phyloP scores from a whole-genome alignment of 768 basidiomycete genomes.

The Exsudoporus frostii region DNA sequence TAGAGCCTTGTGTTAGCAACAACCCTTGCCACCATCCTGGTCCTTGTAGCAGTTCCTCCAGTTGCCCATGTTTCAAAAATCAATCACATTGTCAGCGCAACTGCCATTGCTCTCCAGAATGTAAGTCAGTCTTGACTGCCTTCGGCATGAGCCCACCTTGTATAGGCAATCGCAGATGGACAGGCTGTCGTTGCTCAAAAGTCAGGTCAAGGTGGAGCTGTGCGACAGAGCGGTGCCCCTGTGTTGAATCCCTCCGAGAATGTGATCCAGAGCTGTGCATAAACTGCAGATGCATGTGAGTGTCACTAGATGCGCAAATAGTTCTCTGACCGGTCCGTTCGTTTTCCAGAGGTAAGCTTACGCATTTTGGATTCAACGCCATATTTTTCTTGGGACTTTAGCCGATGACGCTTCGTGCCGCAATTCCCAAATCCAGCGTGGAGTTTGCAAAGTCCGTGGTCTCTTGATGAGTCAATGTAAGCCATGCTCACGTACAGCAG shows the following conservation, averaged over 20 bases:
- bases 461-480: neutral
- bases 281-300: constrained; percentile 49
- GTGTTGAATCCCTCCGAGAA: constrained; percentile 48
- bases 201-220: constrained; percentile 28
- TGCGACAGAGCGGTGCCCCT: constrained; percentile 49
- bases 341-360: constrained; percentile 24
- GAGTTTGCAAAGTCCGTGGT: constrained; percentile 40
- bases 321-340: neutral
- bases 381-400: constrained; percentile 8
- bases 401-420: constrained; percentile 38
- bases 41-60: constrained; percentile 41
- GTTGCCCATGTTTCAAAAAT: constrained; percentile 50
- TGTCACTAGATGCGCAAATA: neutral
- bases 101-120: constrained; percentile 52
- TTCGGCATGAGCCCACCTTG: neutral
- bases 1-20: constrained; percentile 31
- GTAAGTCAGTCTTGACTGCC: constrained; percentile 32
- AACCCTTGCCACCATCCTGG: constrained; percentile 57
- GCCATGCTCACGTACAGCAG: constrained; percentile 27
- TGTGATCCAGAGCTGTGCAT: constrained; percentile 68
- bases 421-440: constrained; percentile 50
- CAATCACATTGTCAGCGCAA: constrained; percentile 52
- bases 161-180: constrained; percentile 52
- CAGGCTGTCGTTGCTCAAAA: constrained; percentile 52
- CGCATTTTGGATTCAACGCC: neutral